A percentile compares a stretch with the other conserved stretches of the same genome.
Evolutionary conservation across 1,139 yeast species (phyloP).

Genomic region (Taphrina confusa): DNA sequence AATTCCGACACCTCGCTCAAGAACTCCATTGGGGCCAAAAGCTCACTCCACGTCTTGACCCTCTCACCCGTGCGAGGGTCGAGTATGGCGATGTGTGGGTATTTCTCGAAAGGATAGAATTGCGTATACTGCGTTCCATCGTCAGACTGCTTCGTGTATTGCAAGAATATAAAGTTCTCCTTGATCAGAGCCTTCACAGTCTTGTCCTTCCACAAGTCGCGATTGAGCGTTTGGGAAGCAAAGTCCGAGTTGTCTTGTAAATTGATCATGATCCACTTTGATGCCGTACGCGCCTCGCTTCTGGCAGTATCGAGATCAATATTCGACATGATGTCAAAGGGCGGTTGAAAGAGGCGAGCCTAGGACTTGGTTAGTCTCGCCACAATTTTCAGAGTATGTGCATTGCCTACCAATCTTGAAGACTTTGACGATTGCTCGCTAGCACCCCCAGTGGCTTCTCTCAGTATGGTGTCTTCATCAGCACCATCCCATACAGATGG

Average conservation of each 20-base stretch:
- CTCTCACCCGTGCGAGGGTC: constrained; percentile 97
- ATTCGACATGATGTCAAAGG: constrained; percentile 79
- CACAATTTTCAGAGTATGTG: not conserved
- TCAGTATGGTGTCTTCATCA: constrained; percentile 39
- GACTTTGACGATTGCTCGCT: constrained; percentile 35
- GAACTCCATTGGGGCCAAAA: constrained; percentile 27
- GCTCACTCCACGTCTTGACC: constrained; percentile 67
- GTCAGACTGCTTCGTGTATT: constrained; percentile 71
- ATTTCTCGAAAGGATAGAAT: constrained; percentile 68
- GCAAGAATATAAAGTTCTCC: constrained; percentile 70
- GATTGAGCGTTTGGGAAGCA: constrained; percentile 81
- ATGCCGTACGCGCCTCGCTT: constrained; percentile 58
- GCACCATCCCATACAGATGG: constrained; percentile 42
- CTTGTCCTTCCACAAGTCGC: constrained; percentile 88
- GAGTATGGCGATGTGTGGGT: constrained; percentile 86
- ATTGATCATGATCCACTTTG: constrained; percentile 84
- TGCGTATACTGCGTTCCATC: constrained; percentile 70
- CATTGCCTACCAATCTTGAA: constrained; percentile 37
- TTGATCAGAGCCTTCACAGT: constrained; percentile 64
- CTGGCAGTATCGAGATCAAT: constrained; percentile 70
- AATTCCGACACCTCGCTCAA: constrained; percentile 47
- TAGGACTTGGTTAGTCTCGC: constrained; percentile 60
- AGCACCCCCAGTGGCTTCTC: constrained; percentile 39
- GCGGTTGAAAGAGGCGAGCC: constrained; percentile 85
- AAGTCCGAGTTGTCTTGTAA: constrained; percentile 84